phyloP scores from a whole-genome alignment of 1,139 yeast species.

The Petasospora fabianii region DNA sequence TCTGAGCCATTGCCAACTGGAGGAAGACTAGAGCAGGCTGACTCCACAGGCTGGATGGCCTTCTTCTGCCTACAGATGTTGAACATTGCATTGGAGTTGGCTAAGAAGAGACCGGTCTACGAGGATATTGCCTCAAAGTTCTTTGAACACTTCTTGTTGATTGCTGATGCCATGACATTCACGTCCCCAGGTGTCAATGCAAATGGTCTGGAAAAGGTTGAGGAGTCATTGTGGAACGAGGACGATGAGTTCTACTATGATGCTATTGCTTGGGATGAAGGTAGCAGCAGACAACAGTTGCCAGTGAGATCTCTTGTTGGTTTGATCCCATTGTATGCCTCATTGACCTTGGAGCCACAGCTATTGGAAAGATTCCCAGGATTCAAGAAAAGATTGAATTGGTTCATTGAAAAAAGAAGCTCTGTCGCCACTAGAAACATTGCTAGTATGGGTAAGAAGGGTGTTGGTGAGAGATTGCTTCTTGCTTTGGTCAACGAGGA shows the following conservation, averaged over 20 bases:
- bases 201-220: conserved; percentile 43
- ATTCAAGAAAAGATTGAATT: conserved; percentile 78
- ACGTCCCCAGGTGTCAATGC: conserved; percentile 33
- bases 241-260: conserved; percentile 88
- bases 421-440: conserved; percentile 81
- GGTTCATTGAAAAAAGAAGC: conserved; percentile 77
- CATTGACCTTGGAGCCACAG: conserved; percentile 86
- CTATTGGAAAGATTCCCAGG: conserved; percentile 75
- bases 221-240: conserved; percentile 85
- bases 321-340: conserved; percentile 87
- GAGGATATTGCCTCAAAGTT: conserved; percentile 95
- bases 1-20: conserved; percentile 96
- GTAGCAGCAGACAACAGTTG: conserved; percentile 62
- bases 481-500: conserved; percentile 82
- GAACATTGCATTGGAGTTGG: conserved; percentile 87
- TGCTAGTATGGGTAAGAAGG: conserved; percentile 82
- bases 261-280: conserved; percentile 83
- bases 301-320: conserved; percentile 93
- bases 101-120: conserved; percentile 82
- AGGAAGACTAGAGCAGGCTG: conserved; percentile 90
- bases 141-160: conserved; percentile 88
- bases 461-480: conserved; percentile 81
- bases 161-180: conserved; percentile 94
- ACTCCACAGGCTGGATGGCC: conserved; percentile 99
- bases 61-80: conserved; percentile 89